Conservation (phyloP, 257 asterid species). For the Rauvolfia tetraphylla region DNA sequence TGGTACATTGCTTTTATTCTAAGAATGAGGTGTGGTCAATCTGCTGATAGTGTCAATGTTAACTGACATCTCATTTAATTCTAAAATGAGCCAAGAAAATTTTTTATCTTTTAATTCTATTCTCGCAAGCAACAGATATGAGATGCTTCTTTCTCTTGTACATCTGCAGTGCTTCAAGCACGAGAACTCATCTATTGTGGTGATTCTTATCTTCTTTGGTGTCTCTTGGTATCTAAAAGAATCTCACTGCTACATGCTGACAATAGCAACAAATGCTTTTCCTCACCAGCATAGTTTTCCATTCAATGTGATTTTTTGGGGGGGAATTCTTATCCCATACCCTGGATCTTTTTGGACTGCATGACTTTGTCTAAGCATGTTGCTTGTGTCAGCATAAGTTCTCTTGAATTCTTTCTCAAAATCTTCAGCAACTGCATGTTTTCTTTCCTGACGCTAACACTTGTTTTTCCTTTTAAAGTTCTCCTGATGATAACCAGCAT, state of each 20-base stretch:
- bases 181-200: not conserved
- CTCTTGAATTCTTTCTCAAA: constrained; percentile 1
- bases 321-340: not conserved
- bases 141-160: not conserved
- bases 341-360: not conserved
- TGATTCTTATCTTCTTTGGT: not conserved
- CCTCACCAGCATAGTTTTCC: not conserved
- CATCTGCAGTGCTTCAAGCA: not conserved
- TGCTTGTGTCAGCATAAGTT: not conserved
- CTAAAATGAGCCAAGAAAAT: not conserved
- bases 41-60: not conserved
- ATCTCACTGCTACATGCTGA: not conserved
- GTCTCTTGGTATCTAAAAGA: not conserved
- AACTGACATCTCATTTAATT: not conserved
- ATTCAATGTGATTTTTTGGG: too few relatives aligned
- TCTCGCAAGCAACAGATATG: not conserved
- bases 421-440: too few relatives aligned
- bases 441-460: constrained; percentile 6
- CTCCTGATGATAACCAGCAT: constrained; percentile 51
- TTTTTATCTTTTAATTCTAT: not conserved
- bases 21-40: not conserved
- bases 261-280: not conserved
- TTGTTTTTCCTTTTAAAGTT: constrained; percentile 41
- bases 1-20: not conserved
- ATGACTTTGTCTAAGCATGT: constrained; percentile 1